phyloP scores from a whole-genome alignment of 208 protist species.

The Trichomonas vaginalis region DNA sequence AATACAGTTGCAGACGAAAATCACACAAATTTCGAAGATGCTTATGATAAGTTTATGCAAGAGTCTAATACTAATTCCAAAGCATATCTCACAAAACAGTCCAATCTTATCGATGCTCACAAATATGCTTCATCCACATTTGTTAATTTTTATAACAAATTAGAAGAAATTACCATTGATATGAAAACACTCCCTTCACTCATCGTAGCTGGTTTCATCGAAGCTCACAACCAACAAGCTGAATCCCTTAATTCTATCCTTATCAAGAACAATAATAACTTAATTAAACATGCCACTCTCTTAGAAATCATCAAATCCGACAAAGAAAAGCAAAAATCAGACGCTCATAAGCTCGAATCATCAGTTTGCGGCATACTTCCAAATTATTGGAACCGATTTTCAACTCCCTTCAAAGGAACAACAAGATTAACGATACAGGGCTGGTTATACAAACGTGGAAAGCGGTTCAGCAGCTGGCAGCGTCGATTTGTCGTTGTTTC shows the following conservation, averaged over 20 bases:
- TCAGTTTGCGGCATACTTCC: not conserved
- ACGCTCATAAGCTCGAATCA: not conserved
- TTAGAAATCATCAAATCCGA: not conserved
- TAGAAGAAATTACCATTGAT: not conserved
- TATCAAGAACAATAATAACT: not conserved
- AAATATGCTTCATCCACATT: not conserved
- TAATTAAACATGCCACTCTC: not conserved
- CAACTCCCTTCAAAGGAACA: not conserved
- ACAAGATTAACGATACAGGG: not conserved
- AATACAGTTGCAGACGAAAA: not conserved
- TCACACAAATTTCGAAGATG: not conserved
- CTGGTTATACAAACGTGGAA: not conserved
- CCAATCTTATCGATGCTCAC: not conserved
- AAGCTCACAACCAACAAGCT: not conserved
- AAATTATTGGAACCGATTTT: not conserved
- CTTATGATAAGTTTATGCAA: not conserved
- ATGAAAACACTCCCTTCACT: not conserved
- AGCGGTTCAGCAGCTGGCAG: not conserved
- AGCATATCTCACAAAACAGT: not conserved
- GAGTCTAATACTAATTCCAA: not conserved
- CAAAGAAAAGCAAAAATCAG: not conserved
- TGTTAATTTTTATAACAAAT: not conserved
- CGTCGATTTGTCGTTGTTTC: not conserved
- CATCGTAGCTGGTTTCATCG: not conserved
- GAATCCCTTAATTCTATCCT: not conserved